Percentiles rank a stretch among this genome's conserved stretches.
These are phyloP conservation scores for Leptomonas pyrrhocoris DNA, from an alignment of 208 protist species.

Conservation along the genomic window DNA sequence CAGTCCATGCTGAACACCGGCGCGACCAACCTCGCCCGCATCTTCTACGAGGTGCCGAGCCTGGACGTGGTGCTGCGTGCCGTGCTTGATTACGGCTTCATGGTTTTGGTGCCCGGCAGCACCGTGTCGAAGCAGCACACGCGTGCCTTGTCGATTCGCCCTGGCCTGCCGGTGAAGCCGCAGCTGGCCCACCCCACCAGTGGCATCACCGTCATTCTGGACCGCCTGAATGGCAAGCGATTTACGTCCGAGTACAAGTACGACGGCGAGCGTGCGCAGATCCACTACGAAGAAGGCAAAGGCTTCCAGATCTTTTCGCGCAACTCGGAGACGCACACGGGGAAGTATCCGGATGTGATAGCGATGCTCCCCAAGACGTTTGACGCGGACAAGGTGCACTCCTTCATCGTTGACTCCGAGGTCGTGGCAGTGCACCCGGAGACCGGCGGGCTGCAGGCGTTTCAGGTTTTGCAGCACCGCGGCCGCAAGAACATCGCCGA, in stretches of 20 bases:
- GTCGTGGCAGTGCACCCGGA: constrained; percentile 95
- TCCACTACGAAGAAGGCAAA: constrained; percentile 83
- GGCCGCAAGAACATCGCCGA: constrained; percentile 92
- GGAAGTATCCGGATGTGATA: constrained; percentile 99
- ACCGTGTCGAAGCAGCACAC: constrained; percentile 39
- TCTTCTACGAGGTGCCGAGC: constrained; percentile 87
- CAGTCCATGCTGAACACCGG: constrained; percentile 72
- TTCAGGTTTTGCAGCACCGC: constrained; percentile 94
- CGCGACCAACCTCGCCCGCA: constrained; percentile 57
- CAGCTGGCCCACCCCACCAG: constrained; percentile 99
- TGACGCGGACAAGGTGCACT: constrained; percentile 66
- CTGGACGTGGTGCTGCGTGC: constrained; percentile 79
- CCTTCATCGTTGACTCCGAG: constrained; percentile 99
- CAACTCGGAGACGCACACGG: constrained; percentile 98
- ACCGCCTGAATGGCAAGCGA: constrained; percentile 74
- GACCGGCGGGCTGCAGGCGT: constrained; percentile 94
- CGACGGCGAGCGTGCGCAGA: constrained; percentile 98
- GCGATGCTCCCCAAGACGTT: constrained; percentile 70
- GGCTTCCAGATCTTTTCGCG: constrained; percentile 97
- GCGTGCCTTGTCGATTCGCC: constrained; percentile 74
- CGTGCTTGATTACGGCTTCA: constrained; percentile 76
- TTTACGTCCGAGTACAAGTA: constrained; percentile 99
- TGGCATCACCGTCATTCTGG: constrained; percentile 86
- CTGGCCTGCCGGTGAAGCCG: constrained; percentile 96
- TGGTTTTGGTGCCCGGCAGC: constrained; percentile 68